Evolutionary conservation across 768 basidiomycete genomes (phyloP), one percentile per base, ranked within the genome.

Genomic region (Cubamyces sp.): DNA sequence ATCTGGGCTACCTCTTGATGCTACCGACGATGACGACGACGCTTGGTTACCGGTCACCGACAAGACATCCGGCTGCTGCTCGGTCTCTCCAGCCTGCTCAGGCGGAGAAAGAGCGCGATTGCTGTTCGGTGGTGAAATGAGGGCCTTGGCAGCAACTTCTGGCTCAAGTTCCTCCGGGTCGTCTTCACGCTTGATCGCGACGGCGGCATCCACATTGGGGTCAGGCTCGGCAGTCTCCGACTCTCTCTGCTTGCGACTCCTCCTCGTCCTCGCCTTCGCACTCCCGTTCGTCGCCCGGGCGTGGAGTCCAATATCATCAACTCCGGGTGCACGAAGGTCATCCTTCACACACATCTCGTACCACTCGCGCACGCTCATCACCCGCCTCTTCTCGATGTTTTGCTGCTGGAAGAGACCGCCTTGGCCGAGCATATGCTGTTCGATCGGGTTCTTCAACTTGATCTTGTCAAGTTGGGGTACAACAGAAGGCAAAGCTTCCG

Each of bases 341-440:
- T 89, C 87, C 64, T 84, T 87, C 26, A 73, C 74, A 66, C 90
- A 91, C 5, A 92, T 74, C 69, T 94, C 92, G 0, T 83, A 84
- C 93, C 93, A 96, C 74, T 96, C 93, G 56, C 91, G 87, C 21
- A 92, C 86, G 69, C 90, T 94, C 86, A 92, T 88, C 54, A 84
- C 73, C 66, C 86, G 86, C 64, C 91, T 83, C 75, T 92, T 94
- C 77, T 94, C 94, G 70, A 97, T 82, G 71, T 97, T 98, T 75
- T 93, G 86, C 67, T 93, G 89, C 21, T 92, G 86, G 73, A 94
- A 98, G 6, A 96, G 81, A 2, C 96, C 96, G 5, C 85, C 86
- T 57, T 84, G 82, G 9, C 96, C 96, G 42, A 88, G 77, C 88
- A 98, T 94, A 72, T 88, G 87, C 73, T 98, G 96, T 72, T 95